Percentiles rank a stretch among this genome's conserved stretches.
These are phyloP conservation scores for Symbiodinium natans DNA, from an alignment of 73 alveolate genomes.

Conservation along the genomic window DNA sequence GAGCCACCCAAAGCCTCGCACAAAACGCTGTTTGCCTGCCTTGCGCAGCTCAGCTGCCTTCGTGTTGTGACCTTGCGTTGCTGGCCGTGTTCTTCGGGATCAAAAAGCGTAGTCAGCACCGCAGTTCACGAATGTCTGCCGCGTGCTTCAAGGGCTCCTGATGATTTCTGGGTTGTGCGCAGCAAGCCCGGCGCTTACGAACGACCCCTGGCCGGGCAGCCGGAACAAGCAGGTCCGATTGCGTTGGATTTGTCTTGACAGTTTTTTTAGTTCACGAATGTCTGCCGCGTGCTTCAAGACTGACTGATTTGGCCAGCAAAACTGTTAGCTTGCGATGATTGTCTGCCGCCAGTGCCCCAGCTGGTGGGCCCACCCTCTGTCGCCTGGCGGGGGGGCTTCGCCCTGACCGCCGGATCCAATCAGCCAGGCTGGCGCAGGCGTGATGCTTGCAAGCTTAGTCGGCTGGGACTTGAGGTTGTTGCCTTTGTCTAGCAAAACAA, in stretches of 20 bases:
- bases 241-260: too few species aligned
- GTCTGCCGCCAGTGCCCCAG: neutral
- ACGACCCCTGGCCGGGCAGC: too few species aligned
- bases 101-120: neutral
- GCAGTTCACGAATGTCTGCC: too few species aligned
- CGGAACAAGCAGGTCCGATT: too few species aligned
- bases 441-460: neutral
- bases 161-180: too few species aligned
- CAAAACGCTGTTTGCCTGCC: too few species aligned
- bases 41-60: too few species aligned
- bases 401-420: neutral
- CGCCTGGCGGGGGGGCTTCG: slow-evolving; percentile 4
- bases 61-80: too few species aligned
- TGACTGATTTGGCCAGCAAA: neutral
- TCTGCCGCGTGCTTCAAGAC: neutral
- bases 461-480: neutral
- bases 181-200: too few species aligned
- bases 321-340: neutral
- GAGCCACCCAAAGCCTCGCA: too few species aligned
- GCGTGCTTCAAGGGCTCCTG: too few species aligned
- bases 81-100: too few species aligned
- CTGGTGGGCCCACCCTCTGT: neutral
- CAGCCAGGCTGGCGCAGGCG: slow-evolving; percentile 12
- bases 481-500: neutral
- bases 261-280: neutral